These are phyloP conservation scores for Microsporum canis DNA, from an alignment of 2,329 filamentous ascomycete species.

Conservation along the genomic window DNA sequence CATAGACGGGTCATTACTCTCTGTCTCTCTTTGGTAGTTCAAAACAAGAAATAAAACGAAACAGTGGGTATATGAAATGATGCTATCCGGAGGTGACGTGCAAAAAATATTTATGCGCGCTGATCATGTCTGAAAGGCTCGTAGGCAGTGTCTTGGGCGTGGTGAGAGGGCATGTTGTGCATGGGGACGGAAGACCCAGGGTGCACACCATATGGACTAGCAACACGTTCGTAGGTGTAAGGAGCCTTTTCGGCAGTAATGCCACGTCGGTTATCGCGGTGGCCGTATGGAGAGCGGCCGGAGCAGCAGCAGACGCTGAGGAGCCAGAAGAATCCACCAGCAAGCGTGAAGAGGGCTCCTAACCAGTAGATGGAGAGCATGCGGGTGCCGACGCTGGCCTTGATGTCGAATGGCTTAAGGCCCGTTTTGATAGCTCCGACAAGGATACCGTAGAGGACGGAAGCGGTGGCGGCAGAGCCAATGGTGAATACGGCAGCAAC, in stretches of 20 bases:
- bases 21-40: not conserved
- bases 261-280: conserved; percentile 30
- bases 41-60: not conserved
- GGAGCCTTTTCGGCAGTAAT: conserved; percentile 49
- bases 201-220: conserved; percentile 15
- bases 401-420: conserved; percentile 60
- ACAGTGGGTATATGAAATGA: not conserved
- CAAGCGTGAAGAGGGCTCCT: conserved; percentile 63
- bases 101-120: conserved; percentile 3
- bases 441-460: conserved; percentile 60
- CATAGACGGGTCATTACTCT: not conserved
- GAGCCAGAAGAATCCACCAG: conserved; percentile 76
- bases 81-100: not conserved
- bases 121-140: conserved; percentile 15
- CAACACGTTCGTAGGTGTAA: conserved; percentile 49
- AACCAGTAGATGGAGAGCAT: conserved; percentile 71
- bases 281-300: conserved; percentile 46
- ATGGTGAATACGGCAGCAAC: conserved; percentile 47
- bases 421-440: conserved; percentile 55
- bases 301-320: conserved; percentile 86
- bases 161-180: conserved; percentile 8
- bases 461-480: conserved; percentile 60
- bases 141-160: conserved; percentile 11
- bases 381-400: conserved; percentile 52
- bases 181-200: conserved; percentile 8